Evolutionary conservation across 176 grass and related monocot species (phyloP).

Genomic region (Cenchrus purpureus): DNA sequence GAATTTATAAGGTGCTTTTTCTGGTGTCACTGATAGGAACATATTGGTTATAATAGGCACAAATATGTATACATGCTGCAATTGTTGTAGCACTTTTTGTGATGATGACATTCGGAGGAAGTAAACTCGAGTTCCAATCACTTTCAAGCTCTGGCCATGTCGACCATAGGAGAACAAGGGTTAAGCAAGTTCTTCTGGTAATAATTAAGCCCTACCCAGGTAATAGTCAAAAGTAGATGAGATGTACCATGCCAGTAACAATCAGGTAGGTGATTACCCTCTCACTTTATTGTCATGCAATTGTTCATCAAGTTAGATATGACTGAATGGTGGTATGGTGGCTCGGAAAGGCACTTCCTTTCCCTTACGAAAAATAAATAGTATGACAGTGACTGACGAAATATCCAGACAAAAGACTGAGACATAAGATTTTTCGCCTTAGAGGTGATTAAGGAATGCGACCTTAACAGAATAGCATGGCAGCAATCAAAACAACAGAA

Average conservation of each 20-base stretch:
- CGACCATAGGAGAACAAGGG: neutral
- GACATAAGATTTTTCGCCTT: neutral
- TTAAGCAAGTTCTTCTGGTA: too few relatives aligned
- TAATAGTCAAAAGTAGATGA: neutral
- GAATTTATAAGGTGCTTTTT: neutral
- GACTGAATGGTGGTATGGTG: neutral
- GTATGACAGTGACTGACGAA: slow-evolving; percentile 15
- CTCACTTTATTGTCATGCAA: neutral
- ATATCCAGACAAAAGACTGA: slow-evolving; percentile 21
- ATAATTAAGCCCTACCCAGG: too few relatives aligned
- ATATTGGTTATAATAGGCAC: neutral
- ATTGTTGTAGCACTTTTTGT: neutral
- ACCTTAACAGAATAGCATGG: neutral
- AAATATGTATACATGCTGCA: neutral
- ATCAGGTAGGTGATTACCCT: neutral
- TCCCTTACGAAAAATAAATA: neutral
- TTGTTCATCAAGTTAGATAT: neutral
- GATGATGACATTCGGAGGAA: neutral
- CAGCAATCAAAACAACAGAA: neutral
- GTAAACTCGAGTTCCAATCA: neutral
- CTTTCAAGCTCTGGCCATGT: neutral
- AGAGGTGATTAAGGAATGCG: neutral
- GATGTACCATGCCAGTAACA: neutral
- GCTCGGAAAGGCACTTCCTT: neutral
- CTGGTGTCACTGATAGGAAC: neutral